Evolutionary conservation across 345 rosid species (phyloP), one percentile per base, ranked within the genome.

Genomic region (Populus pruinosa): DNA sequence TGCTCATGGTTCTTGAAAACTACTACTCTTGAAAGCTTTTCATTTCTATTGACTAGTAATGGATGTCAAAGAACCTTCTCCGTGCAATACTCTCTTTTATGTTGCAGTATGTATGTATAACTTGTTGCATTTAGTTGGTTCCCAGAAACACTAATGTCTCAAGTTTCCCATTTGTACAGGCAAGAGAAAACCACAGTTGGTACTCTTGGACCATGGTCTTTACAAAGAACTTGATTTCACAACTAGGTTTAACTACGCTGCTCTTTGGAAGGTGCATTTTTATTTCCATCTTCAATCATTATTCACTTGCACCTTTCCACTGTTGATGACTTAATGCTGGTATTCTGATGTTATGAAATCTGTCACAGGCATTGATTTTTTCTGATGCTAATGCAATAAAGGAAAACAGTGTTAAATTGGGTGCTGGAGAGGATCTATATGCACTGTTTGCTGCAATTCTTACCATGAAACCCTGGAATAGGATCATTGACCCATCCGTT

Each of bases 401-500:
- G 86, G 91, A 90, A 81, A 88, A 92, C 77, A 87, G 99, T 63
- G 85, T 87, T 59, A 93, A 93, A 76, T 81, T 95, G 79, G 97
- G 99, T 69, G 98, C 98, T 39, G 99, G 99, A 70, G 99, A 93
- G 61, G 97, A 95, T 82, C 88, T 95, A 55, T 92, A 89, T 81
- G 91, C 79, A 2, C 82, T 95, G 2, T 95, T 95, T 79, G 98
- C 97, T 0, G 97, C 97, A 61, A 85, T 95, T 84, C 91, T 95
- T 76, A 95, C 99, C 27, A 91, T 93, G 98, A 88, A 91, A 63
- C 97, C 99, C 13, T 93, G 99, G 98, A 91, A 92, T 68, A 90
- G 89, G 86, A 97, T 95, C 72, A 77, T 91, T 33, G 91, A 95
- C 82, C 81, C 83, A 25, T 82, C 99, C 21, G 89, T 91, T 72